These are phyloP conservation scores for Eucalyptus polyanthemos DNA, from an alignment of 345 rosid species.

Conservation along the genomic window DNA sequence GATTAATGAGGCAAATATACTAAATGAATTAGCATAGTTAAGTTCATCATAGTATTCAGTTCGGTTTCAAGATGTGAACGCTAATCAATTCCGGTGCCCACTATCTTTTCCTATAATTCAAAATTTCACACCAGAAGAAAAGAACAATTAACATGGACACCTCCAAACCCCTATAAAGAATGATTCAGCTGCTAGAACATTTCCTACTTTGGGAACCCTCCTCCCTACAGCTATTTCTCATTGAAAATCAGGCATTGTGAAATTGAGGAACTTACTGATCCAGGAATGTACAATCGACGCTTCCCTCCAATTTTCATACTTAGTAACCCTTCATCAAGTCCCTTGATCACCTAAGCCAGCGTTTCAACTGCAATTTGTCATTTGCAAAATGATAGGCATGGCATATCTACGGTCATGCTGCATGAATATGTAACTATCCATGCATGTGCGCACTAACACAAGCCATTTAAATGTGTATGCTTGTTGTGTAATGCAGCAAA, in stretches of 20 bases:
- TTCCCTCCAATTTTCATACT: conserved; percentile 91
- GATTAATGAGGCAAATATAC: neutral
- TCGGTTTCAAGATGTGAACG: neutral
- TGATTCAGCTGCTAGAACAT: neutral
- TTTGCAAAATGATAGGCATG: neutral
- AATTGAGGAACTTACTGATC: conserved; percentile 33
- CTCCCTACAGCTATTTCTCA: neutral
- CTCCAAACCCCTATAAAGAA: neutral
- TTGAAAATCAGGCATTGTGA: neutral
- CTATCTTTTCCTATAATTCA: neutral
- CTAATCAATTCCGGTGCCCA: neutral
- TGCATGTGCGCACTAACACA: neutral
- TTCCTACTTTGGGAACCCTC: neutral
- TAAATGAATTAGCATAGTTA: neutral
- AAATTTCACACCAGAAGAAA: neutral
- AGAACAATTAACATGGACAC: neutral
- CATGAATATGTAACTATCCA: neutral
- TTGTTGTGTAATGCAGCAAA: neutral
- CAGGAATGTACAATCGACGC: conserved; percentile 87
- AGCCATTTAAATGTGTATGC: neutral
- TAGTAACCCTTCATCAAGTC: conserved; percentile 89
- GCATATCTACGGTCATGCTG: neutral
- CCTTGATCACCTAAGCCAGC: conserved; percentile 61
- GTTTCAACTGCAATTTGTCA: neutral
- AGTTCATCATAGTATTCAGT: neutral